These are phyloP conservation scores for Cadophora sp. DNA, from an alignment of 2,329 filamentous ascomycete species.

Conservation along the genomic window DNA sequence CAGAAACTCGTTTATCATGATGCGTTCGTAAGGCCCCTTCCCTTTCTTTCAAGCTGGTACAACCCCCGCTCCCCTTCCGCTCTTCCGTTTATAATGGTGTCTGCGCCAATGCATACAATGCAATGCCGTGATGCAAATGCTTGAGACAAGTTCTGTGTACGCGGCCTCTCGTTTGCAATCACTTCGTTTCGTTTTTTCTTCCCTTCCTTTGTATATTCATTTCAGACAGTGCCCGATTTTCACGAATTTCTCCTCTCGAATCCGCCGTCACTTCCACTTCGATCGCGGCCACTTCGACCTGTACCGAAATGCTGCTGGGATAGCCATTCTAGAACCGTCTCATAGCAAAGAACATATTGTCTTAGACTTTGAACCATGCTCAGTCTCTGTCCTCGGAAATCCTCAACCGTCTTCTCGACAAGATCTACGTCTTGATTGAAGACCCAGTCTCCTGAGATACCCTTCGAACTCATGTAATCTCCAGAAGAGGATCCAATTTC, in stretches of 20 bases:
- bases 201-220: neutral
- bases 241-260: slow-evolving; percentile 14
- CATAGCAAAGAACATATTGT: slow-evolving; percentile 96
- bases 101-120: slow-evolving; percentile 5
- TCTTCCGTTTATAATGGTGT: slow-evolving; percentile 8
- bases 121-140: slow-evolving; percentile 14
- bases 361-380: slow-evolving; percentile 97
- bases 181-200: neutral
- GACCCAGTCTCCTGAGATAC: slow-evolving; percentile 67
- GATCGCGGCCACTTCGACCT: slow-evolving; percentile 27
- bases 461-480: slow-evolving; percentile 40
- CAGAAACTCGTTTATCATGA: slow-evolving; percentile 16
- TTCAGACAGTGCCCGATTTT: neutral
- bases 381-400: slow-evolving; percentile 85
- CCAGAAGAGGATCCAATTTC: slow-evolving; percentile 45
- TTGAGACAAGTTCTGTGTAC: slow-evolving; percentile 4
- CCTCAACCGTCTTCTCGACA: slow-evolving; percentile 85
- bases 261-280: slow-evolving; percentile 39
- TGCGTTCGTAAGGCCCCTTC: neutral
- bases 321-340: slow-evolving; percentile 91
- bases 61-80: neutral
- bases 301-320: slow-evolving; percentile 45
- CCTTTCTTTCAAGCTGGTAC: neutral
- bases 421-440: slow-evolving; percentile 75
- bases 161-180: neutral